These are phyloP conservation scores for Phytopythium kandeliae DNA, from an alignment of 352 stramenopile species.

Conservation along the genomic window DNA sequence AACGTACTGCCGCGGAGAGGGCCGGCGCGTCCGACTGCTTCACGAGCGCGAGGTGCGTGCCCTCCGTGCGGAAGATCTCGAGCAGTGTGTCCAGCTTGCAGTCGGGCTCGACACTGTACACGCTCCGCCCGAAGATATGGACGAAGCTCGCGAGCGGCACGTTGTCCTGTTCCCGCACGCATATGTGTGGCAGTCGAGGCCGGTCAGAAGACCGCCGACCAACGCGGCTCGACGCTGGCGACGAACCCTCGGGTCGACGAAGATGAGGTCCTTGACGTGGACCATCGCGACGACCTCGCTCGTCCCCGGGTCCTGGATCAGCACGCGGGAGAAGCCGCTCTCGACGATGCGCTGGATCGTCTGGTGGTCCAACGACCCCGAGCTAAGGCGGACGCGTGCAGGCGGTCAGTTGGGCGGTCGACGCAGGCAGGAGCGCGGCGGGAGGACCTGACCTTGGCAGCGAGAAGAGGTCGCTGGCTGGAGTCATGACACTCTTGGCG, in stretches of 20 bases:
- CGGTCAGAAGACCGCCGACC: no score
- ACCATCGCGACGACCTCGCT: constrained; percentile 96
- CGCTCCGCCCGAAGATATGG: constrained; percentile 52
- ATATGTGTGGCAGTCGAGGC: no score
- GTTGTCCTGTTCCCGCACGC: no score
- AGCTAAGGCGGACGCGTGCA: constrained; percentile 21
- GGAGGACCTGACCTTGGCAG: constrained; percentile 53
- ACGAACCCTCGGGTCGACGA: constrained; percentile 96
- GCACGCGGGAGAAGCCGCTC: constrained; percentile 94
- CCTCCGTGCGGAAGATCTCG: constrained; percentile 91
- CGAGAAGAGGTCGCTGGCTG: constrained; percentile 94
- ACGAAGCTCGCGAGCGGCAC: constrained; percentile 61
- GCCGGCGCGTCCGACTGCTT: constrained; percentile 59
- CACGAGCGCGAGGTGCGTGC: constrained; percentile 93
- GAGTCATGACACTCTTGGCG: constrained; percentile 94
- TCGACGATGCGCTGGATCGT: constrained; percentile 95
- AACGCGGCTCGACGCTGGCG: no score
- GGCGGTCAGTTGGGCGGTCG: not conserved
- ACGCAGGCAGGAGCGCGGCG: not conserved
- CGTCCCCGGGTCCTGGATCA: constrained; percentile 72
- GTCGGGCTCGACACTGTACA: constrained; percentile 84
- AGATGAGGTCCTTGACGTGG: constrained; percentile 98
- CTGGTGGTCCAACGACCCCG: constrained; percentile 46
- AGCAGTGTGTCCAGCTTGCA: constrained; percentile 92
- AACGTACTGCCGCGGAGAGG: not conserved